Conservation (phyloP, 129 eudicot genomes). For the Deinandra increscens region DNA sequence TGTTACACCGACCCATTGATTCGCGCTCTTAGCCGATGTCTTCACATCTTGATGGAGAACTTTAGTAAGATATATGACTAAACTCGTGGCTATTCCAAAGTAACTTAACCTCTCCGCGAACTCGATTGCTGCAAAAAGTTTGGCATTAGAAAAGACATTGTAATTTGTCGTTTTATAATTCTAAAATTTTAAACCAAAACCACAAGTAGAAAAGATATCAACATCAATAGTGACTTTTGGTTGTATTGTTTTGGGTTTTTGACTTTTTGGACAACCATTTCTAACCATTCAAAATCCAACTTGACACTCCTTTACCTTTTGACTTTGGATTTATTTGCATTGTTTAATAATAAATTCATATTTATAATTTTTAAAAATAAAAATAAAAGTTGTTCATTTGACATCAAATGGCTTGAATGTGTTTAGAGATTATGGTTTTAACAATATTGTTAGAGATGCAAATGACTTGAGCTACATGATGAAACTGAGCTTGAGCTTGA, state of each 20-base stretch:
- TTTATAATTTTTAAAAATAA: background rate
- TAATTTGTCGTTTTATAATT: background rate
- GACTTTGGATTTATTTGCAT: background rate
- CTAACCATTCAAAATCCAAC: slow-evolving; percentile 21
- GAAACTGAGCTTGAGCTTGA: too few species aligned
- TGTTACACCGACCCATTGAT: slow-evolving; percentile 74
- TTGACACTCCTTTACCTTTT: slow-evolving; percentile 16
- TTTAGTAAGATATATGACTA: slow-evolving; percentile 68
- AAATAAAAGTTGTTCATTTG: background rate
- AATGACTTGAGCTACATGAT: too few species aligned
- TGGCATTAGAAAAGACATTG: background rate
- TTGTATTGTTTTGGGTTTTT: background rate
- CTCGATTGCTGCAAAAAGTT: slow-evolving; percentile 61
- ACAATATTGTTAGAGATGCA: too few species aligned
- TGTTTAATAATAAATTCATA: background rate
- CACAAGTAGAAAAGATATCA: too few species aligned
- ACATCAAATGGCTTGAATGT: background rate
- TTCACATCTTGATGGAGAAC: slow-evolving; percentile 72
- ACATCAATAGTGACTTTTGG: too few species aligned
- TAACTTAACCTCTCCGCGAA: slow-evolving; percentile 83
- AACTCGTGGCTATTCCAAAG: slow-evolving; percentile 75
- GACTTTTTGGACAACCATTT: background rate
- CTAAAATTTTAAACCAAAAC: background rate
- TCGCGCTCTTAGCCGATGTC: slow-evolving; percentile 73
- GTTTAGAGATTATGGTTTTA: too few species aligned